Percentiles rank a stretch among this genome's conserved stretches.
phyloP scores from a whole-genome alignment of 2,329 filamentous ascomycete species.

The Didymella glomerata region DNA sequence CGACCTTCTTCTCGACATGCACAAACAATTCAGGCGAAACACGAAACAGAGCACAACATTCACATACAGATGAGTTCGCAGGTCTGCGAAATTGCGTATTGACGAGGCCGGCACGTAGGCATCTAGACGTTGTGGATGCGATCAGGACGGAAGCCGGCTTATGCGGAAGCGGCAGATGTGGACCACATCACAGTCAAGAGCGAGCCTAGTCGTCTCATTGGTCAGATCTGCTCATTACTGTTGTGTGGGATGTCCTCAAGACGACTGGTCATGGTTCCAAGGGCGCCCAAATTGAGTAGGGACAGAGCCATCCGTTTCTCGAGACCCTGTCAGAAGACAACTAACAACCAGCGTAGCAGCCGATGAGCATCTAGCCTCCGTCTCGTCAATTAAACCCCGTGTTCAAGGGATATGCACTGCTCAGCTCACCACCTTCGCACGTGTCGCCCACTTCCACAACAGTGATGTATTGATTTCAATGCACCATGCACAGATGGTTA shows the following conservation, averaged over 20 bases:
- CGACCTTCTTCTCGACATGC: conserved; percentile 1
- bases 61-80: background rate
- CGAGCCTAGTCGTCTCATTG: background rate
- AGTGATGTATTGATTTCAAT: conserved; percentile 2
- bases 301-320: background rate
- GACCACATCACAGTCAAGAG: background rate
- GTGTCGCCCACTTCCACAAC: background rate
- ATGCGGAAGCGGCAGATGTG: background rate
- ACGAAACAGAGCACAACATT: background rate
- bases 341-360: background rate
- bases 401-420: background rate
- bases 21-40: conserved; percentile 1
- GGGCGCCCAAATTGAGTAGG: too few species aligned
- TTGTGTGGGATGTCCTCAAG: background rate
- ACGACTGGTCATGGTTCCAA: background rate
- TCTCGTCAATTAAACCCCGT: conserved; percentile 4
- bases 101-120: background rate
- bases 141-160: background rate
- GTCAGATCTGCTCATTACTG: background rate
- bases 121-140: background rate
- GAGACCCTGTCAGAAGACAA: background rate
- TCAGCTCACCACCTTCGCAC: background rate
- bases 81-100: conserved; percentile 2
- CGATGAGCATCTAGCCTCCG: background rate
- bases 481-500: background rate